phyloP scores from a whole-genome alignment of 306 rosid genomes.

The Corylus avellana region DNA sequence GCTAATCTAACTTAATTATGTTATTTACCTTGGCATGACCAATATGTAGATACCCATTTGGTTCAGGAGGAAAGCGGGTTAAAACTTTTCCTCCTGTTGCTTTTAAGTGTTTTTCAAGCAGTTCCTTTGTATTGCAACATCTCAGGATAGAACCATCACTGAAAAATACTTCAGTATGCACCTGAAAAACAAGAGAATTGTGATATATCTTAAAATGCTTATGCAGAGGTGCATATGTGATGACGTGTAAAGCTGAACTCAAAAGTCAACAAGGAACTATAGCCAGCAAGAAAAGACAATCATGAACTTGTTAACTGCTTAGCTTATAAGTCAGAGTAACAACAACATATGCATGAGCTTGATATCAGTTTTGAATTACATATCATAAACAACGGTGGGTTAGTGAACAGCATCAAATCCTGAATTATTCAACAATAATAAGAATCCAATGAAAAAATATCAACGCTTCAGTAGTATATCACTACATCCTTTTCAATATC shows the following conservation, averaged over 20 bases:
- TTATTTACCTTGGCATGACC: constrained; percentile 91
- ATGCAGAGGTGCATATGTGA: constrained; percentile 16
- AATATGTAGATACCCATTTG: constrained; percentile 96
- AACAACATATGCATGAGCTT: background rate
- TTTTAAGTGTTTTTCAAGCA: constrained; percentile 81
- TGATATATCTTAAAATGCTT: background rate
- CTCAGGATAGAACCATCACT: constrained; percentile 82
- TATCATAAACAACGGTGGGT: background rate
- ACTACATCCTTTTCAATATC: background rate
- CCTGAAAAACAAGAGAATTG: constrained; percentile 51
- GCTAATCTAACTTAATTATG: constrained; percentile 2
- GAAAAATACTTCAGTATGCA: constrained; percentile 87
- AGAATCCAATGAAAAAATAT: background rate
- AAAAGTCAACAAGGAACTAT: background rate
- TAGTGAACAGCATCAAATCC: background rate
- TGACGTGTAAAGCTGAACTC: background rate
- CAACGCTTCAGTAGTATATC: background rate
- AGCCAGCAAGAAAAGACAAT: background rate
- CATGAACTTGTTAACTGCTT: background rate
- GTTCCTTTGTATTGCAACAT: constrained; percentile 78
- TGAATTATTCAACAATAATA: background rate
- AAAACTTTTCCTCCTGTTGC: constrained; percentile 68
- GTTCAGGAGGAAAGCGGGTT: constrained; percentile 99
- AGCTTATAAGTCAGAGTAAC: too few species aligned
- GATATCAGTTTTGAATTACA: background rate